Percentiles rank a stretch among this genome's conserved stretches.
Evolutionary conservation across 495 filamentous ascomycete genomes (phyloP).

Genomic region (Penicillium flavigenum): DNA sequence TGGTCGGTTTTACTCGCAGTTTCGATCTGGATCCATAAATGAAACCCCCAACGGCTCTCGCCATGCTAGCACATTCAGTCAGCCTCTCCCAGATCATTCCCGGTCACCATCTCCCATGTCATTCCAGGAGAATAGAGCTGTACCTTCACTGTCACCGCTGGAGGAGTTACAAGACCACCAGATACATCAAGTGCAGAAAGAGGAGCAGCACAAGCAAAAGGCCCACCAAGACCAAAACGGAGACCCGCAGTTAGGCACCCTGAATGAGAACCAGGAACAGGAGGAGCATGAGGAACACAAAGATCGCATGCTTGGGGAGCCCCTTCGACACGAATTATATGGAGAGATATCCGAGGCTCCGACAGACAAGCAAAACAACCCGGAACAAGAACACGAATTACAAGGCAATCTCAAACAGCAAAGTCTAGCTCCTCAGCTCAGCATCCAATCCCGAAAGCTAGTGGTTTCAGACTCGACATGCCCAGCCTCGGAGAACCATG

Average conservation of each 20-base stretch:
- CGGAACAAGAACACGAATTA: not conserved
- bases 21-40: slow-evolving; percentile 6
- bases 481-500: not conserved
- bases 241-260: not conserved
- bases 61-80: slow-evolving; percentile 16
- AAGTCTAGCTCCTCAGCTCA: slow-evolving; percentile 5
- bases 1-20: slow-evolving; percentile 26
- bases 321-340: not conserved
- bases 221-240: not conserved
- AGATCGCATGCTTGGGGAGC: not conserved
- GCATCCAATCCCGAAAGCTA: slow-evolving; percentile 14
- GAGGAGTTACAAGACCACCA: slow-evolving; percentile 1
- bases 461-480: not conserved
- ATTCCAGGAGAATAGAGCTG: not conserved
- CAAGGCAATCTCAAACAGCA: not conserved
- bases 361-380: not conserved
- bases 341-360: not conserved
- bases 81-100: slow-evolving; percentile 14
- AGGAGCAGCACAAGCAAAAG: not conserved
- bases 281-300: slow-evolving; percentile 7
- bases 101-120: slow-evolving; percentile 13
- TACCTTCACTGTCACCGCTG: not conserved
- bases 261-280: slow-evolving; percentile 6
- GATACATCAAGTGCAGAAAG: not conserved
- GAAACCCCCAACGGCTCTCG: slow-evolving; percentile 9